These are phyloP conservation scores for Fusarium cicatricum DNA, from an alignment of 2,329 filamentous ascomycete species.

Conservation along the genomic window DNA sequence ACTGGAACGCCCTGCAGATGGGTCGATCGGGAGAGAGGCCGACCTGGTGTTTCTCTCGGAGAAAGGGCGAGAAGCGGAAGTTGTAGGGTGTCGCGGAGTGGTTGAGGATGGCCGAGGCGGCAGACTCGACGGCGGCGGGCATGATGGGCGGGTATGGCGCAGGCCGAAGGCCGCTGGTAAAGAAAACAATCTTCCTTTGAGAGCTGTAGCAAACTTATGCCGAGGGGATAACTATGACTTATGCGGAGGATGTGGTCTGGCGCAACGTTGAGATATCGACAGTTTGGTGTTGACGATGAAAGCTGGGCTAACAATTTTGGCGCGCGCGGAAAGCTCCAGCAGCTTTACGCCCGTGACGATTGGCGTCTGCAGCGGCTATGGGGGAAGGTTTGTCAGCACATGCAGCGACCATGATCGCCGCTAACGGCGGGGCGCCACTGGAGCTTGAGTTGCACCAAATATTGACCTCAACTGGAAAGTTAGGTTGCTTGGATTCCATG, in stretches of 20 bases:
- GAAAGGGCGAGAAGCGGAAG: constrained; percentile 88
- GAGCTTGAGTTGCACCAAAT: too few relatives aligned
- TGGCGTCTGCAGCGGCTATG: background rate
- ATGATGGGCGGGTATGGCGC: constrained; percentile 34
- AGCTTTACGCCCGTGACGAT: constrained; percentile 18
- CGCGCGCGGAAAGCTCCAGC: constrained; percentile 27
- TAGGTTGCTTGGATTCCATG: too few relatives aligned
- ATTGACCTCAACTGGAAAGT: too few relatives aligned
- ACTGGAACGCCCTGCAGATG: constrained; percentile 84
- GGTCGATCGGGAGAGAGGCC: constrained; percentile 81
- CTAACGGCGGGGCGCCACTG: background rate
- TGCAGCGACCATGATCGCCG: constrained; percentile 19
- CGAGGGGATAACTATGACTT: background rate
- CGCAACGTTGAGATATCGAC: background rate
- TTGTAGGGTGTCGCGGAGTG: constrained; percentile 66
- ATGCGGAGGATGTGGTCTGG: background rate
- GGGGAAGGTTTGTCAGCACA: constrained; percentile 32
- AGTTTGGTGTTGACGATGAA: constrained; percentile 11
- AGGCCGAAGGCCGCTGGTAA: constrained; percentile 17
- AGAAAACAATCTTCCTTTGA: background rate
- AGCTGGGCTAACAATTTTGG: constrained; percentile 8
- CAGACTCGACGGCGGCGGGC: constrained; percentile 43
- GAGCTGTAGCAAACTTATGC: too few relatives aligned
- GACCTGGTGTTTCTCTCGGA: constrained; percentile 84
- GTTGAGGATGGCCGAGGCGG: constrained; percentile 60